Evolutionary conservation across 1,139 yeast species (phyloP), one percentile per base, ranked within the genome.

Genomic region (Fermentozyma sake): DNA sequence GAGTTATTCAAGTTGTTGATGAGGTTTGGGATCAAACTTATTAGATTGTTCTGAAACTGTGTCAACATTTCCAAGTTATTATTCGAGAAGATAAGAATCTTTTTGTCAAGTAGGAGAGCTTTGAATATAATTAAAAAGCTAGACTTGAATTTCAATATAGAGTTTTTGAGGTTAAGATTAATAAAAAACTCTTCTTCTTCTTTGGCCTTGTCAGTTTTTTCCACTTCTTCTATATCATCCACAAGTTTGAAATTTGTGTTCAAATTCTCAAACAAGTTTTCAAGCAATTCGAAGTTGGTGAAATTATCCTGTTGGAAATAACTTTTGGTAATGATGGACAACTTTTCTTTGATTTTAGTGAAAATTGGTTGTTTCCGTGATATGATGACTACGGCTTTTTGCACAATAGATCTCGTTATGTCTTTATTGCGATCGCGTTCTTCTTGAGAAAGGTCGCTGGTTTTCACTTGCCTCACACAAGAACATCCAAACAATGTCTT

Each of bases 401-500:
- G 98, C 3, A 91, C 91, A 2, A 89, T 79, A 3, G 95, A 83
- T 30, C 98, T 62, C 4, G 95, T 87, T 20, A 85, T 75, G 39
- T 83, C 91, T 14, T 69, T 68, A 32, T 78, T 72, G 33, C 72
- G 61, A 29, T 68, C 69, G 16, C 72, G 47, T 39, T 66, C 72
- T 29, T 55, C 61, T 19, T 42, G 50, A 2, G 61, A 48, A 31
- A 91, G 60, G 19, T 79, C 81, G 18, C 73, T 70, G 2, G 84
- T 66, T 31, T 74, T 69, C 23, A 87, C 72, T 52, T 91, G 97
- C 25, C 96, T 68, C 15, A 89, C 87, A 55, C 98, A 91, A 0
- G 95, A 82, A 39, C 95, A 84, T 1, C 96, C 98, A 64, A 91
- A 91, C 11, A 87, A 56, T 0, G 98, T 91, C 13, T 79, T 74